A percentile compares a stretch with the other conserved stretches of the same genome.
phyloP scores from a whole-genome alignment of 2,329 filamentous ascomycete genomes.

The Cladosporium sp. region DNA sequence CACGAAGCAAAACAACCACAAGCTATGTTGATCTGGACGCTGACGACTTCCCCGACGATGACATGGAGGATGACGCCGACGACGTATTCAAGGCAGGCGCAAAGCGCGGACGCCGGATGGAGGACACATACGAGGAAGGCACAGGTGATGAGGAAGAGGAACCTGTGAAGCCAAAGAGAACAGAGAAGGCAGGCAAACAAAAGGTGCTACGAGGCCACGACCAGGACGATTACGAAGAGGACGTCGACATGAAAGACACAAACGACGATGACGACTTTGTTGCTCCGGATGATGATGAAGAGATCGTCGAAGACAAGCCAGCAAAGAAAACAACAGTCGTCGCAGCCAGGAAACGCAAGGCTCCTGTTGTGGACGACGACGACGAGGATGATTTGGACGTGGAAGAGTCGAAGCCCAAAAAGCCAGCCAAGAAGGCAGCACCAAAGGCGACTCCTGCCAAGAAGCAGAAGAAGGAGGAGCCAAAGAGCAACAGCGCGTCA shows the following conservation, averaged over 20 bases:
- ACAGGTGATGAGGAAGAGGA: slow-evolving; percentile 70
- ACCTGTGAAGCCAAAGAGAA: slow-evolving; percentile 53
- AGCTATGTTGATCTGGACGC: slow-evolving; percentile 41
- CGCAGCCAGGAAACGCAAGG: slow-evolving; percentile 58
- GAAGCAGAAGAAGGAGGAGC: slow-evolving; percentile 64
- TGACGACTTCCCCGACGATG: slow-evolving; percentile 42
- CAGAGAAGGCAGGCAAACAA: slow-evolving; percentile 47
- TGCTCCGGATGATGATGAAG: slow-evolving; percentile 47
- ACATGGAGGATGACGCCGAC: slow-evolving; percentile 60
- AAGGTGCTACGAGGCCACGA: slow-evolving; percentile 51
- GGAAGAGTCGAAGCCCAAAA: slow-evolving; percentile 50
- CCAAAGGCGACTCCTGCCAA: slow-evolving; percentile 57
- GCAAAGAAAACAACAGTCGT: slow-evolving; percentile 39
- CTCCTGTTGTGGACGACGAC: slow-evolving; percentile 56
- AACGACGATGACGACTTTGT: slow-evolving; percentile 48
- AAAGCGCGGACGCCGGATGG: slow-evolving; percentile 56
- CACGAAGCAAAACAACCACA: slow-evolving; percentile 46
- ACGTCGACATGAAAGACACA: slow-evolving; percentile 56
- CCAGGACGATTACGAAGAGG: slow-evolving; percentile 44
- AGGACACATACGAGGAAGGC: slow-evolving; percentile 71
- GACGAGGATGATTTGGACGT: slow-evolving; percentile 52
- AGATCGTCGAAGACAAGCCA: slow-evolving; percentile 43
- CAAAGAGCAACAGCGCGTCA: slow-evolving; percentile 66
- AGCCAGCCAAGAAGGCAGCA: slow-evolving; percentile 44
- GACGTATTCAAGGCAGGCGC: slow-evolving; percentile 80